Conservation (phyloP, 495 filamentous ascomycete genomes). For the Daldinia vernicosa region DNA sequence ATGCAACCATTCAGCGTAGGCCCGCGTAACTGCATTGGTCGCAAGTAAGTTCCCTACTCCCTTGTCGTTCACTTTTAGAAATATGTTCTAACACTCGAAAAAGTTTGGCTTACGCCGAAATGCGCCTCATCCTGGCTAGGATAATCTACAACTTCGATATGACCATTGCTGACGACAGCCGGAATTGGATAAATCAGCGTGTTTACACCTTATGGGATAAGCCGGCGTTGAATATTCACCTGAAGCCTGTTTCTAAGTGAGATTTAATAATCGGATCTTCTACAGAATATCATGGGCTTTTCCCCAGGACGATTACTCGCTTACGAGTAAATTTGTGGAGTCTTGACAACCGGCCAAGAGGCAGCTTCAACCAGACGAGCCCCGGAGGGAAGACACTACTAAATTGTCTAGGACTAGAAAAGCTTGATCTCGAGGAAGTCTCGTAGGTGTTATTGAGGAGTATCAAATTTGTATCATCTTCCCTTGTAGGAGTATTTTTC, state of each 20-base stretch:
- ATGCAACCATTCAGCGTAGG: constrained; percentile 64
- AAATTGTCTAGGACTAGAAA: neutral
- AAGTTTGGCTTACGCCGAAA: constrained; percentile 62
- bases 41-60: constrained; percentile 55
- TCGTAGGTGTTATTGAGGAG: neutral
- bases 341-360: neutral
- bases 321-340: neutral
- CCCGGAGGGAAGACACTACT: neutral
- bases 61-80: neutral
- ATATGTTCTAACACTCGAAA: constrained; percentile 16
- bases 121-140: constrained; percentile 59
- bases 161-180: constrained; percentile 54
- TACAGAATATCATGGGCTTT: neutral
- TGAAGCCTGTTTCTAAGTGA: constrained; percentile 34
- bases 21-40: constrained; percentile 63
- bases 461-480: neutral
- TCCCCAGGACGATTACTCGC: neutral
- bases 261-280: neutral
- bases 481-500: neutral
- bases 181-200: constrained; percentile 52
- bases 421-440: neutral
- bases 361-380: neutral
- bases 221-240: constrained; percentile 44
- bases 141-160: constrained; percentile 63
- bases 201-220: constrained; percentile 58